These are phyloP conservation scores for Fraxinus anomala DNA, from an alignment of 257 asterid genomes.

Conservation along the genomic window DNA sequence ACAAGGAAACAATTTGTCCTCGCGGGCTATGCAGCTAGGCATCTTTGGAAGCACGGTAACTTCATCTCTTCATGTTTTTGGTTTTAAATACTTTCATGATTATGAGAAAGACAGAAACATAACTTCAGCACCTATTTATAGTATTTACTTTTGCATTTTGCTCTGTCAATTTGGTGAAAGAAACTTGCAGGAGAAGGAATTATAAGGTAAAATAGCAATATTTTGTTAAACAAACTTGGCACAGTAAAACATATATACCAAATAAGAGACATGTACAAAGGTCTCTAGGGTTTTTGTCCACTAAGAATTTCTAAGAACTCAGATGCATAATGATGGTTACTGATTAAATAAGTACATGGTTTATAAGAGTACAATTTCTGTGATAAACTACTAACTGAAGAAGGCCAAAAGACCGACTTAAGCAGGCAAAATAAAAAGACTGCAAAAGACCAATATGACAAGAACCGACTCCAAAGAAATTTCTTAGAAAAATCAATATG, in stretches of 20 bases:
- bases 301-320: background rate
- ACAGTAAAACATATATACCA: background rate
- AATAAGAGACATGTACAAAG: background rate
- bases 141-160: background rate
- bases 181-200: background rate
- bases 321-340: background rate
- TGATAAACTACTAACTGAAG: background rate
- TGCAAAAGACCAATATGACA: too few relatives aligned
- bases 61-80: constrained; percentile 16
- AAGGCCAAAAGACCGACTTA: background rate
- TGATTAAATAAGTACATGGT: background rate
- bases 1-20: constrained; percentile 51
- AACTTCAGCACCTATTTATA: background rate
- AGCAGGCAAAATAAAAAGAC: too few relatives aligned
- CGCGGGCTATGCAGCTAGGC: constrained; percentile 79
- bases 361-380: background rate
- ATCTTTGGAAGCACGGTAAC: constrained; percentile 80
- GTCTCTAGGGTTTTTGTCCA: background rate
- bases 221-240: background rate
- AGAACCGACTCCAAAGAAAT: too few relatives aligned
- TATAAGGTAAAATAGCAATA: background rate
- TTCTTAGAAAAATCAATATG: too few relatives aligned
- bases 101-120: background rate
- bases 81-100: background rate
- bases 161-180: background rate